A percentile compares a stretch with the other conserved stretches of the same genome.
Conservation (phyloP, 768 basidiomycete genomes). For the Tremella mesenterica region DNA sequence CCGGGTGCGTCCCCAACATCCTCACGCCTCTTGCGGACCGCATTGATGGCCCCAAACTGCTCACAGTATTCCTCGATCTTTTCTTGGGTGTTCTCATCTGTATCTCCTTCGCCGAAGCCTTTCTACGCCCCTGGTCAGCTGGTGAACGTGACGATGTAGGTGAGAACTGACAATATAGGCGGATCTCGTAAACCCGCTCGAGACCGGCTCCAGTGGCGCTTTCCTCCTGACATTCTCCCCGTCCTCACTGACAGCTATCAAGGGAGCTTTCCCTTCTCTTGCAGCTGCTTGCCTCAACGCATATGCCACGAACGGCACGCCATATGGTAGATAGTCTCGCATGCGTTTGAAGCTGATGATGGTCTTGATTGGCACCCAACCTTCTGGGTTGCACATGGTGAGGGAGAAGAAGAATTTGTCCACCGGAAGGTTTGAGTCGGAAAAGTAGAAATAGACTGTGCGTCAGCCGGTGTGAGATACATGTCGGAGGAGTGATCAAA, state of each 20-base stretch:
- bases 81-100: constrained; percentile 55
- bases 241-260: constrained; percentile 66
- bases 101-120: constrained; percentile 68
- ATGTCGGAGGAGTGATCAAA: not conserved
- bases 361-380: constrained; percentile 82
- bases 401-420: constrained; percentile 90
- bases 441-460: constrained; percentile 91
- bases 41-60: constrained; percentile 65
- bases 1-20: constrained; percentile 50
- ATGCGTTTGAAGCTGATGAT: constrained; percentile 93
- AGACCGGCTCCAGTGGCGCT: constrained; percentile 63
- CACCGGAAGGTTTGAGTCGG: constrained; percentile 80
- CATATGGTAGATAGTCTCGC: constrained; percentile 58
- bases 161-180: constrained; percentile 71
- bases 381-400: constrained; percentile 62
- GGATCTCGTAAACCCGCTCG: constrained; percentile 62
- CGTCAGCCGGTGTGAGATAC: not conserved
- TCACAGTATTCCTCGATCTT: constrained; percentile 72
- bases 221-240: constrained; percentile 64
- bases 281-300: constrained; percentile 51
- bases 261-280: constrained; percentile 41
- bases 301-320: constrained; percentile 60
- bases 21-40: constrained; percentile 74
- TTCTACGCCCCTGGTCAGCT: constrained; percentile 56
- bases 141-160: not conserved